Evolutionary conservation across 2,329 filamentous ascomycete genomes (phyloP).

Genomic region (Trichocomaceae sp.): DNA sequence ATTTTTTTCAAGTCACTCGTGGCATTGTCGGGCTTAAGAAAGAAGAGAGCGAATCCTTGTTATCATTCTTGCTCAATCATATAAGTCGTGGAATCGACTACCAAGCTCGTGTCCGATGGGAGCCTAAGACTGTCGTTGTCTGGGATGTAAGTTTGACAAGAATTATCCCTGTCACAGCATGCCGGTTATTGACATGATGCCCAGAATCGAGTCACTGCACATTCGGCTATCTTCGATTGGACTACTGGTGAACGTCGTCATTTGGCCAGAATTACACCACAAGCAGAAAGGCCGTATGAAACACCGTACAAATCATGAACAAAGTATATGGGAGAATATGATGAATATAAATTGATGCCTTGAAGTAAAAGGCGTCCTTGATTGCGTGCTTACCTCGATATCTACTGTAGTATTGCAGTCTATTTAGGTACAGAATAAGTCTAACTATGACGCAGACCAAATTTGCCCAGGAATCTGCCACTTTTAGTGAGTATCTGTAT

Average conservation of each 20-base stretch:
- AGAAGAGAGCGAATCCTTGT: slow-evolving; percentile 35
- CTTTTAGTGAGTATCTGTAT: no score
- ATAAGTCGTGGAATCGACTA: slow-evolving; percentile 16
- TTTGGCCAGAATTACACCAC: slow-evolving; percentile 24
- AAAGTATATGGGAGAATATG: no score
- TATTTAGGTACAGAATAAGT: no score
- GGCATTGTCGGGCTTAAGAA: slow-evolving; percentile 40
- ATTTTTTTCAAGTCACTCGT: slow-evolving; percentile 3
- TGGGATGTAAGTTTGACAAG: slow-evolving; percentile 36
- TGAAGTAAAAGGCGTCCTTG: no score
- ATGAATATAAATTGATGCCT: no score
- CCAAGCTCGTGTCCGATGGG: slow-evolving; percentile 23
- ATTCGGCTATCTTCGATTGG: slow-evolving; percentile 31
- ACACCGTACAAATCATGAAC: slow-evolving; percentile 2
- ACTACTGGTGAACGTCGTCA: slow-evolving; percentile 21
- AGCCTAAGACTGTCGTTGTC: slow-evolving; percentile 20
- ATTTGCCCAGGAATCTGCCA: no score
- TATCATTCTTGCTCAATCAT: slow-evolving; percentile 31
- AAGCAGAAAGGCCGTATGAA: slow-evolving; percentile 19
- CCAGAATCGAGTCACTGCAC: slow-evolving; percentile 33
- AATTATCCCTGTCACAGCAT: no score
- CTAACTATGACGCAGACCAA: no score
- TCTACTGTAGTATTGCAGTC: no score
- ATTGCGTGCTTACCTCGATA: no score
- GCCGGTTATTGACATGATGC: slow-evolving; percentile 24